phyloP scores from a whole-genome alignment of 495 filamentous ascomycete genomes.

The Neurospora sp. region DNA sequence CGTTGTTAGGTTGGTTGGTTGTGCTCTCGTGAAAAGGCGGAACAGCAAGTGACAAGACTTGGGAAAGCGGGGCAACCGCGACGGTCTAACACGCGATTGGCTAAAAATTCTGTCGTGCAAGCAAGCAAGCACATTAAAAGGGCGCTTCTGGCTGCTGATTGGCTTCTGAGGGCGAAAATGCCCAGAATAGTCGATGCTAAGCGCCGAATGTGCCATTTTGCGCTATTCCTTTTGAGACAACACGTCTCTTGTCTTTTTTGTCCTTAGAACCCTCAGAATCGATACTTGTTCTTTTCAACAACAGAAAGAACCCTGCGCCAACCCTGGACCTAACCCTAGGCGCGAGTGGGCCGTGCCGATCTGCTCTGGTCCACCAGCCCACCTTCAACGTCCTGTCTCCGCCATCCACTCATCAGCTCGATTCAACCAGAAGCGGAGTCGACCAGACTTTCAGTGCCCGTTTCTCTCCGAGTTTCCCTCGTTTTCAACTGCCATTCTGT shows the following conservation, averaged over 20 bases:
- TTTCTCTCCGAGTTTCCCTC: not conserved
- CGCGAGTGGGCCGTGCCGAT: not conserved
- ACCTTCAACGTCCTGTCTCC: not conserved
- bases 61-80: not conserved
- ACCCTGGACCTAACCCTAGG: not conserved
- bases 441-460: not conserved
- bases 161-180: conserved; percentile 6
- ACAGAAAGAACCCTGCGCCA: not conserved
- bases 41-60: not conserved
- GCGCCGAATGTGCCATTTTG: conserved; percentile 15
- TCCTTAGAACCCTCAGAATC: not conserved
- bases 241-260: not conserved
- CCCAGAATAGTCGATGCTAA: conserved; percentile 17
- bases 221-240: not conserved
- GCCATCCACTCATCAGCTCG: not conserved
- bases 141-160: conserved; percentile 12
- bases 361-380: not conserved
- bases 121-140: conserved; percentile 10
- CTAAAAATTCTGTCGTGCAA: conserved; percentile 22
- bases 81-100: conserved; percentile 16
- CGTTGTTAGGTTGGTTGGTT: not conserved
- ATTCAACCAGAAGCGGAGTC: not conserved
- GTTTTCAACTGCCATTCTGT: not conserved
- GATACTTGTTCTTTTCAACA: not conserved
- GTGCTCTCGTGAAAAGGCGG: not conserved